These are phyloP conservation scores for Vickermania ingenoplastis DNA, from an alignment of 208 protist species.

Conservation along the genomic window DNA sequence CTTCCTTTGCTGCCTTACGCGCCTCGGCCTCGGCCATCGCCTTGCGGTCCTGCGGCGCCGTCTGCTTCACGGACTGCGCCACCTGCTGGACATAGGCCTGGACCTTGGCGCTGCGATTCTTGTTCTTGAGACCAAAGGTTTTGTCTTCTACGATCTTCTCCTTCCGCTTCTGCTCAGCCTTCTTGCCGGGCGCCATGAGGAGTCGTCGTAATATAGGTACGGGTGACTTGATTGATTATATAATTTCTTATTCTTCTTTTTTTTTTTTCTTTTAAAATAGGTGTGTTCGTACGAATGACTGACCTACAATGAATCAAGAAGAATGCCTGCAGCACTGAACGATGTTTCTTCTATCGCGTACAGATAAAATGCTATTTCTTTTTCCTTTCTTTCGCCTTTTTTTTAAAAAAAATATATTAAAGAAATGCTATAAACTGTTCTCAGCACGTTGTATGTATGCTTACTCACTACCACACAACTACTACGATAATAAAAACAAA, in stretches of 20 bases:
- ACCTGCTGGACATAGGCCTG: constrained; percentile 82
- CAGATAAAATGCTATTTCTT: too few relatives aligned
- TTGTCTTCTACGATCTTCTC: constrained; percentile 89
- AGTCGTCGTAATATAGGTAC: neutral
- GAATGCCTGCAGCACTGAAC: too few relatives aligned
- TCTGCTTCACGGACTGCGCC: constrained; percentile 45
- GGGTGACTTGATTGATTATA: constrained; percentile 5
- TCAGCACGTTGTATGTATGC: too few relatives aligned
- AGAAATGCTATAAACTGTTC: too few relatives aligned
- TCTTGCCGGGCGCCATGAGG: constrained; percentile 30
- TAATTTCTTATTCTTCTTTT: constrained; percentile 7
- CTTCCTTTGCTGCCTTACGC: constrained; percentile 55
- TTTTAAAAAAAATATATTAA: too few relatives aligned
- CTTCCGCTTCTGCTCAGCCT: constrained; percentile 77
- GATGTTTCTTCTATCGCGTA: too few relatives aligned
- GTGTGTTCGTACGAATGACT: neutral
- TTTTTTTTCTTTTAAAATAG: neutral
- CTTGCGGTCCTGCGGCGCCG: constrained; percentile 60
- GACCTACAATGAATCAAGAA: neutral
- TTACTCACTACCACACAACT: too few relatives aligned
- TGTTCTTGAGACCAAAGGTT: constrained; percentile 92
- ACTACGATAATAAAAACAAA: too few relatives aligned
- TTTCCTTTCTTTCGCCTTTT: too few relatives aligned
- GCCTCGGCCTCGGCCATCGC: constrained; percentile 47
- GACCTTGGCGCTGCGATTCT: constrained; percentile 86